Conservation (phyloP, 1,284 basidiomycete species). For the Trametes hirsuta region DNA sequence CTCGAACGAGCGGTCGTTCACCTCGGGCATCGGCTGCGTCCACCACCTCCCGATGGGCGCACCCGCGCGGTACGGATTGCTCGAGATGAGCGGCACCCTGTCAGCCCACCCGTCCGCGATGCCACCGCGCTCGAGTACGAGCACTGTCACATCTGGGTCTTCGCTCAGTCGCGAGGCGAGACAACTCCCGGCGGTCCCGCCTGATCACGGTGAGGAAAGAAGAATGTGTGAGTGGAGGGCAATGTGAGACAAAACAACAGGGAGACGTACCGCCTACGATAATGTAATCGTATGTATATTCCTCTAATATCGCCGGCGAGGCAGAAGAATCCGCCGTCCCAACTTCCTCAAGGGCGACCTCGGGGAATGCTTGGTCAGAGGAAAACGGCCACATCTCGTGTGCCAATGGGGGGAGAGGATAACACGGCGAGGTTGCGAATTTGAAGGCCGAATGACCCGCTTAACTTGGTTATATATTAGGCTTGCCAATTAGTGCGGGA, state of each 20-base stretch:
- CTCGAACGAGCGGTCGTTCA: conserved; percentile 22
- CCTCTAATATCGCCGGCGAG: neutral
- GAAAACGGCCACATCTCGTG: neutral
- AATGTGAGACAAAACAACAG: neutral
- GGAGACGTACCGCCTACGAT: conserved; percentile 22
- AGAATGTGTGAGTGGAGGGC: too few species aligned
- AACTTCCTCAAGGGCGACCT: conserved; percentile 4
- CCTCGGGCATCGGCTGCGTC: conserved; percentile 17
- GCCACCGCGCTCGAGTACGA: conserved; percentile 39
- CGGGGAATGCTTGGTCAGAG: neutral
- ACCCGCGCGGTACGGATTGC: conserved; percentile 22
- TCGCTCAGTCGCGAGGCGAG: conserved; percentile 39
- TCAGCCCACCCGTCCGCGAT: conserved; percentile 38
- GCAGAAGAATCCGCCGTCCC: conserved; percentile 1
- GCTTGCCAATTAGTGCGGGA: neutral
- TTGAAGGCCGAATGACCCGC: neutral
- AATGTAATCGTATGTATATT: conserved; percentile 29
- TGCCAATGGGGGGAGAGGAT: neutral
- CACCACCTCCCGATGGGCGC: conserved; percentile 13
- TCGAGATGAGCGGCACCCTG: conserved; percentile 39
- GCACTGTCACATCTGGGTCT: conserved; percentile 29
- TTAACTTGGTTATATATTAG: neutral
- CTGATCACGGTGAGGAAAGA: conserved; percentile 6
- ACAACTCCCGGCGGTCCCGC: conserved; percentile 41
- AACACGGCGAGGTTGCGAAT: neutral